These are phyloP conservation scores for Toxoplasma gondii DNA, from an alignment of 169 alveolate genomes.

Conservation along the genomic window DNA sequence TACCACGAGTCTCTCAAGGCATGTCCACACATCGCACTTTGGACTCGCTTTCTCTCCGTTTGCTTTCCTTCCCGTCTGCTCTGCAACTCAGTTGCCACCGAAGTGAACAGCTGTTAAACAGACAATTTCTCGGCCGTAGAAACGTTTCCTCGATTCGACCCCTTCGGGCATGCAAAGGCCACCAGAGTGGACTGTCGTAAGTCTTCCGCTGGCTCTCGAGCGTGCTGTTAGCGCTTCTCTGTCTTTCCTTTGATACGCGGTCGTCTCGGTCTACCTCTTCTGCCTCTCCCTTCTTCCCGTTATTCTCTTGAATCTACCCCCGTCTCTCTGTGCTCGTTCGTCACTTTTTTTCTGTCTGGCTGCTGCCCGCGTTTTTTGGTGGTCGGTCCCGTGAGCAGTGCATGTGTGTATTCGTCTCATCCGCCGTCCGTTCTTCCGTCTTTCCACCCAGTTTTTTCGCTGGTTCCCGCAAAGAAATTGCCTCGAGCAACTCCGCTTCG, in stretches of 20 bases:
- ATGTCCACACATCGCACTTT: too few species aligned
- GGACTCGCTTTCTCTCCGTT: too few species aligned
- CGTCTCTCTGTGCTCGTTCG: neutral
- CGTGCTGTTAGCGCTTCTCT: neutral
- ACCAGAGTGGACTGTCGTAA: too few species aligned
- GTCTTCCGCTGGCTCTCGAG: neutral
- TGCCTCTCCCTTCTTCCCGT: neutral
- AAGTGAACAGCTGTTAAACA: too few species aligned
- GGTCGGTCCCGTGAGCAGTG: neutral
- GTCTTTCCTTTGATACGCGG: neutral
- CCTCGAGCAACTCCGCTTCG: neutral
- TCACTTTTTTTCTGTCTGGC: too few species aligned
- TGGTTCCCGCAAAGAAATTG: neutral
- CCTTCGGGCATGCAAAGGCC: neutral
- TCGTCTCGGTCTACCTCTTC: too few species aligned
- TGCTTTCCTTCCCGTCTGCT: too few species aligned
- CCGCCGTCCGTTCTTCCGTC: neutral
- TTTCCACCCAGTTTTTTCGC: neutral
- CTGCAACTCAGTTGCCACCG: too few species aligned
- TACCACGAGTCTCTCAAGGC: too few species aligned
- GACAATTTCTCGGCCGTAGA: too few species aligned
- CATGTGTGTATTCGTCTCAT: neutral
- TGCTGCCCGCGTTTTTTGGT: neutral
- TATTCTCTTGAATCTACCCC: neutral
- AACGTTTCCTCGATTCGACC: neutral